Percentiles rank a stretch among this genome's conserved stretches.
Evolutionary conservation across 1,139 yeast species (phyloP).

Genomic region (Taiozyma sp.): DNA sequence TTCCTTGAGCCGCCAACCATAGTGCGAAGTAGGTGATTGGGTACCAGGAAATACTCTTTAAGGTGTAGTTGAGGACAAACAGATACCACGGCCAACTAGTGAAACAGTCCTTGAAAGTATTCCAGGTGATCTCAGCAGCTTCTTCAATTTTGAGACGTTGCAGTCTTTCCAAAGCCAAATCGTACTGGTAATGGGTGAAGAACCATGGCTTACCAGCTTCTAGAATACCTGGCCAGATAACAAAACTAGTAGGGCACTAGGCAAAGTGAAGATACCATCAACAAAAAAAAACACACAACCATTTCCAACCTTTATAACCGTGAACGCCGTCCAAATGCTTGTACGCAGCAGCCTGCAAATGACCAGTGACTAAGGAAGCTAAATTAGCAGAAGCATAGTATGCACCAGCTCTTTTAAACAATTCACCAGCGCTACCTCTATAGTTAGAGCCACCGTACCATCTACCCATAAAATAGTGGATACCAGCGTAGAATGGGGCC

Average conservation of each 20-base stretch:
- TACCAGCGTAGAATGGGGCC: slow-evolving; percentile 24
- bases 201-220: slow-evolving; percentile 7
- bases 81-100: slow-evolving; percentile 4
- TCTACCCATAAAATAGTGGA: slow-evolving; percentile 22
- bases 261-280: slow-evolving; percentile 60
- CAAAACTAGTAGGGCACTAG: slow-evolving; percentile 44
- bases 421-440: slow-evolving; percentile 4
- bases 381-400: neutral
- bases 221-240: slow-evolving; percentile 54
- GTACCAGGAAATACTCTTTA: slow-evolving; percentile 6
- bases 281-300: slow-evolving; percentile 56
- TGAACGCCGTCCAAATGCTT: slow-evolving; percentile 41
- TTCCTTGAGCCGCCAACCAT: slow-evolving; percentile 12
- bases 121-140: slow-evolving; percentile 1
- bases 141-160: slow-evolving; percentile 3
- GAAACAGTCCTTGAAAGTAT: slow-evolving; percentile 1
- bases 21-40: slow-evolving; percentile 14
- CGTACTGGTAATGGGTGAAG: slow-evolving; percentile 31
- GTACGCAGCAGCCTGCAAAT: slow-evolving; percentile 50
- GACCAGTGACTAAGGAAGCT: slow-evolving; percentile 32
- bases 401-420: slow-evolving; percentile 3
- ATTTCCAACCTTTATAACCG: slow-evolving; percentile 68
- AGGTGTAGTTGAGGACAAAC: slow-evolving; percentile 2
- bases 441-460: slow-evolving; percentile 3
- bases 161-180: slow-evolving; percentile 35